Percentiles rank a stretch among this genome's conserved stretches.
These are phyloP conservation scores for Fusarium heterosporum DNA, from an alignment of 2,329 filamentous ascomycete species.

Conservation along the genomic window DNA sequence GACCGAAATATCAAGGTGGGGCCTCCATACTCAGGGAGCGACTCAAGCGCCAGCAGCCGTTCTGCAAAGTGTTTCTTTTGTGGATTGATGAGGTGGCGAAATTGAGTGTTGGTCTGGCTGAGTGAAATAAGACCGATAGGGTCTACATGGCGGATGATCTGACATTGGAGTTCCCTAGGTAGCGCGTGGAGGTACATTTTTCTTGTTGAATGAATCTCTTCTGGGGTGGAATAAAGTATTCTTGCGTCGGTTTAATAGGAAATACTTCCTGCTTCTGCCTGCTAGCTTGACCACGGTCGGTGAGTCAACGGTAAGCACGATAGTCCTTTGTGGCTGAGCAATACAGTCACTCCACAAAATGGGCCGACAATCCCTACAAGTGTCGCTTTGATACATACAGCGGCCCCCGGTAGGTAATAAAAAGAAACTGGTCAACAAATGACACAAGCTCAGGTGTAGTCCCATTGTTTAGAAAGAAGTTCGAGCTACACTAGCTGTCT, in stretches of 20 bases:
- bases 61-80: slow-evolving; percentile 18
- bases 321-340: not conserved
- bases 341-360: not conserved
- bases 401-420: too few species aligned
- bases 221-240: too few species aligned
- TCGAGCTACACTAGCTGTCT: too few species aligned
- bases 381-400: too few species aligned
- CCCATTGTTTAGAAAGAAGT: too few species aligned
- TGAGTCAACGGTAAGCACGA: not conserved
- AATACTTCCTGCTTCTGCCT: too few species aligned
- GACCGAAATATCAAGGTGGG: not conserved
- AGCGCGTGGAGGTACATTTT: not conserved
- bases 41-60: slow-evolving; percentile 21
- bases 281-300: not conserved
- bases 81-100: slow-evolving; percentile 20
- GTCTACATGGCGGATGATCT: slow-evolving; percentile 30
- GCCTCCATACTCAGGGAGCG: slow-evolving; percentile 4
- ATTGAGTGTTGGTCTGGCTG: slow-evolving; percentile 26
- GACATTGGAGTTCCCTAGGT: slow-evolving; percentile 30
- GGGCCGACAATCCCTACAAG: not conserved
- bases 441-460: too few species aligned
- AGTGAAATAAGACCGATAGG: slow-evolving; percentile 26
- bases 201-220: not conserved
- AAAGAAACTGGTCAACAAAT: too few species aligned
- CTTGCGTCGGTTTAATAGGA: too few species aligned